These are phyloP conservation scores for Ceriops tagal DNA, from an alignment of 345 rosid genomes.

Conservation along the genomic window DNA sequence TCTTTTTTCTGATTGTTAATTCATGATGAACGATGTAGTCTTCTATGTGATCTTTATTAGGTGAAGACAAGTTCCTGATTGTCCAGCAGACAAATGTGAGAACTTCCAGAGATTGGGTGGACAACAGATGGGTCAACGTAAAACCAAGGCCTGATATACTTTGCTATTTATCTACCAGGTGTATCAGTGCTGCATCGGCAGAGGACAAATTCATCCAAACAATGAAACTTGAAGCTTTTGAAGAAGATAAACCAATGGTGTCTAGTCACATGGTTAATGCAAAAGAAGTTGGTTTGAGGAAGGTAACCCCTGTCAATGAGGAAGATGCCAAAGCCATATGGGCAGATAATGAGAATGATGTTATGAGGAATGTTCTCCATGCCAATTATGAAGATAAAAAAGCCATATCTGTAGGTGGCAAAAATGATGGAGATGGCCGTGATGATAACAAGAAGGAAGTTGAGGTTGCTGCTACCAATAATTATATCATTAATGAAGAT, in stretches of 20 bases:
- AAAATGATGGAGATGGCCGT: no score
- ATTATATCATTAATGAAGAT: no score
- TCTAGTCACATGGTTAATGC: not conserved
- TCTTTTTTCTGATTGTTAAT: constrained; percentile 4
- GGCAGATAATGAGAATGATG: not conserved
- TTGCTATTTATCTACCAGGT: constrained; percentile 38
- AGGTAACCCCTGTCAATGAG: not conserved
- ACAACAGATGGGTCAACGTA: constrained; percentile 64
- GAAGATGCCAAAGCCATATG: not conserved
- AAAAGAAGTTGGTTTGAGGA: not conserved
- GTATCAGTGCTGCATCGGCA: not conserved
- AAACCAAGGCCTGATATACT: constrained; percentile 57
- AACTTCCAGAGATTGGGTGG: constrained; percentile 78
- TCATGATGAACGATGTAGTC: constrained; percentile 1
- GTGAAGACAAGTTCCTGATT: constrained; percentile 58
- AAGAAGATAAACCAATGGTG: not conserved
- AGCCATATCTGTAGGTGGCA: no score
- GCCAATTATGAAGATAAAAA: no score
- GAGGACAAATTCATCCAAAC: not conserved
- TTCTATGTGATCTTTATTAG: constrained; percentile 33
- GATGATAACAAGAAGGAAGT: no score
- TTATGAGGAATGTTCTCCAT: no score
- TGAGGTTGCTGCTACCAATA: no score
- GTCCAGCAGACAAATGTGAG: constrained; percentile 56
- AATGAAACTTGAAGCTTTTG: not conserved